A percentile compares a stretch with the other conserved stretches of the same genome.
Conservation (phyloP, 345 rosid genomes). For the Moringa oleifera region DNA sequence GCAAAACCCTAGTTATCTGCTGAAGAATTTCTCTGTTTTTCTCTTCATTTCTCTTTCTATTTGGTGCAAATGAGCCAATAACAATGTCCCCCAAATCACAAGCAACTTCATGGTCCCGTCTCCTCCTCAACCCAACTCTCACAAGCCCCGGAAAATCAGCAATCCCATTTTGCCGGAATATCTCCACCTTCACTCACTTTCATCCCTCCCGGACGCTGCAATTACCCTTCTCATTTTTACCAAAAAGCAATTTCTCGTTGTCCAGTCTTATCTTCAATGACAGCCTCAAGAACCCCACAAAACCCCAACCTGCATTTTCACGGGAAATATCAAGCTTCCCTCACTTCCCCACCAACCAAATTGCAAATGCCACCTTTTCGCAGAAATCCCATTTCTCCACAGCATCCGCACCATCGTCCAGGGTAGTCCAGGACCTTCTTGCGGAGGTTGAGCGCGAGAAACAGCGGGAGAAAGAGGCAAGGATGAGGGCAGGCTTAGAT, state of each 20-base stretch:
- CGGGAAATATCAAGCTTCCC: slow-evolving; percentile 17
- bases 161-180: slow-evolving; percentile 14
- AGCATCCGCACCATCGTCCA: slow-evolving; percentile 2
- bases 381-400: slow-evolving; percentile 41
- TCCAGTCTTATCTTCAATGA: slow-evolving; percentile 36
- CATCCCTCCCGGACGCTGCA: slow-evolving; percentile 10
- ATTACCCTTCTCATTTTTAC: not conserved
- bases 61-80: slow-evolving; percentile 23
- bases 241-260: slow-evolving; percentile 17
- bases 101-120: slow-evolving; percentile 38
- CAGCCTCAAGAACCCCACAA: slow-evolving; percentile 16
- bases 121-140: slow-evolving; percentile 28
- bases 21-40: slow-evolving; percentile 7
- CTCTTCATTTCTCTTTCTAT: not conserved
- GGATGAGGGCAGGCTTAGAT: slow-evolving; percentile 61
- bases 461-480: slow-evolving; percentile 64
- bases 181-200: slow-evolving; percentile 12
- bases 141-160: slow-evolving; percentile 14
- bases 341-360: slow-evolving; percentile 17
- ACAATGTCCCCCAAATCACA: slow-evolving; percentile 32
- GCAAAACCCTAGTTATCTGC: not conserved
- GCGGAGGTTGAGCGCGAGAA: slow-evolving; percentile 64
- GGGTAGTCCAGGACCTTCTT: slow-evolving; percentile 41
- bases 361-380: slow-evolving; percentile 22
- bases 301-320: slow-evolving; percentile 7